phyloP scores from a whole-genome alignment of 495 filamentous ascomycete genomes.

The Talaromyces liani region DNA sequence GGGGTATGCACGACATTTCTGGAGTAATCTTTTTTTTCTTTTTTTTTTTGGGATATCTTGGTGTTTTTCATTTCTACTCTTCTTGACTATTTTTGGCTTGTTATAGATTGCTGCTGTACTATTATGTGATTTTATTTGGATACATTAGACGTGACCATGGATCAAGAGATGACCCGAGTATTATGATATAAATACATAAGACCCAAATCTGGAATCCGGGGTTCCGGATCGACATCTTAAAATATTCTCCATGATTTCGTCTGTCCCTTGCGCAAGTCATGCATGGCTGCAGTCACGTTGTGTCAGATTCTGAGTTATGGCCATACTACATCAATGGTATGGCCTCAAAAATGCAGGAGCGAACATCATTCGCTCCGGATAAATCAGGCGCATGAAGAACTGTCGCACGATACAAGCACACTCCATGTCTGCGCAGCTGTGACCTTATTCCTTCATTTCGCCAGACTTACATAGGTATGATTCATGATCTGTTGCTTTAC shows the following conservation, averaged over 20 bases:
- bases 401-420: background rate
- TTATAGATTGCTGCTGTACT: background rate
- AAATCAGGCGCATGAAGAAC: background rate
- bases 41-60: background rate
- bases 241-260: background rate
- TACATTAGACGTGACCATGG: background rate
- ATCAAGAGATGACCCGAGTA: background rate
- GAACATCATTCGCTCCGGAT: background rate
- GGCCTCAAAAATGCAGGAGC: background rate
- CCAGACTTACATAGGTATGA: background rate
- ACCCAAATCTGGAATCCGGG: background rate
- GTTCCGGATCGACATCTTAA: background rate
- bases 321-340: background rate
- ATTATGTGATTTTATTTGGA: background rate
- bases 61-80: background rate
- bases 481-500: background rate
- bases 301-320: background rate
- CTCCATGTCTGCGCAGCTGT: too few species aligned
- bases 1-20: background rate
- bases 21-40: background rate
- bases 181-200: constrained; percentile 1
- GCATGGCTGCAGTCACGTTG: background rate
- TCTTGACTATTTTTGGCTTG: background rate
- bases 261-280: background rate
- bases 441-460: too few species aligned